Percentiles rank a stretch among this genome's conserved stretches.
Evolutionary conservation across 306 rosid genomes (phyloP).

Genomic region (Quercus ilex): DNA sequence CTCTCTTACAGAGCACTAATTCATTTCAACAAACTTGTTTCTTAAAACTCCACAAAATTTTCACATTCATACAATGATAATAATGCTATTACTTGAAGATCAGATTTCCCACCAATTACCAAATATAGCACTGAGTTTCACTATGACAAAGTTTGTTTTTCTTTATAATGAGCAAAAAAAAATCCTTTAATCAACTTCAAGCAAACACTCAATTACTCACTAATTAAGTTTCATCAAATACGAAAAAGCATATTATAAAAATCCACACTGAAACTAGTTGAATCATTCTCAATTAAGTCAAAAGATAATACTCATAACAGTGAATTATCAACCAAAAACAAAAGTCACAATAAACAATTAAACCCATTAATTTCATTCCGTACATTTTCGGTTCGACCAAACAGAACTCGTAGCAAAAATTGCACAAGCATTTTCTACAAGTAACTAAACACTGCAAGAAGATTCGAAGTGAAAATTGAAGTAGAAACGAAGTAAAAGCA

Average conservation of each 20-base stretch:
- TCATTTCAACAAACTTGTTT: too few relatives aligned
- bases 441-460: neutral
- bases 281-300: neutral
- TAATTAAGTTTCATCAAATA: neutral
- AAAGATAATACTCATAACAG: neutral
- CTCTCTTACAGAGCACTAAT: neutral
- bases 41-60: neutral
- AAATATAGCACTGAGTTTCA: neutral
- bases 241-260: neutral
- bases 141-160: neutral
- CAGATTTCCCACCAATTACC: neutral
- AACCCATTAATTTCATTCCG: neutral
- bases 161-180: neutral
- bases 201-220: neutral
- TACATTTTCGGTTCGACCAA: neutral
- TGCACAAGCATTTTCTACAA: neutral
- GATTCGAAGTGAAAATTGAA: neutral
- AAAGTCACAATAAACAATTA: too few relatives aligned
- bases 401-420: neutral
- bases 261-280: neutral
- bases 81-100: neutral
- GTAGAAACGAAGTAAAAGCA: neutral
- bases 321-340: too few relatives aligned
- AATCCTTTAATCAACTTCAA: neutral
- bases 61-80: neutral